phyloP scores from a whole-genome alignment of 805 yeast species.

The Debaryomyces castellii region DNA sequence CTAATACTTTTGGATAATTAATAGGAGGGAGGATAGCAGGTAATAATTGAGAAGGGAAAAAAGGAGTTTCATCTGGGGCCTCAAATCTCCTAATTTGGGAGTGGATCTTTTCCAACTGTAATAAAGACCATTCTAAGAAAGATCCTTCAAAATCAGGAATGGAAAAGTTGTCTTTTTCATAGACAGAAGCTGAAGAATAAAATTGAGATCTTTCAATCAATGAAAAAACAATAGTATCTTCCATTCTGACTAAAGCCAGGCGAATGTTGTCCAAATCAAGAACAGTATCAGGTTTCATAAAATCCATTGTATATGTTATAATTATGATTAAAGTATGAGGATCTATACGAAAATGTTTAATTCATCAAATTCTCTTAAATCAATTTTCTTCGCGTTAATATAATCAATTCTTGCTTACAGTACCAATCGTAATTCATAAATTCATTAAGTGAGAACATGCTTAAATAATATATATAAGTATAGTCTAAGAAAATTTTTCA shows the following conservation, averaged over 20 bases:
- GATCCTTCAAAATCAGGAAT: slow-evolving; percentile 75
- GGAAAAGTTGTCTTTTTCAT: slow-evolving; percentile 52
- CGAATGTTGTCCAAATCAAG: slow-evolving; percentile 81
- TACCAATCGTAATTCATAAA: not conserved
- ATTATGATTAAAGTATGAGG: slow-evolving; percentile 1
- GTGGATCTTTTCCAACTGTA: slow-evolving; percentile 64
- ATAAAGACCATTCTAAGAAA: slow-evolving; percentile 82
- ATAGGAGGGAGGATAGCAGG: slow-evolving; percentile 80
- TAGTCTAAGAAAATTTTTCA: slow-evolving; percentile 11
- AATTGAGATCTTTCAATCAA: slow-evolving; percentile 93
- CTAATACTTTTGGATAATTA: slow-evolving; percentile 76
- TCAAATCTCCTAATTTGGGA: slow-evolving; percentile 85
- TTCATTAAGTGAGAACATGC: not conserved
- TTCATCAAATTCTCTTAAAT: not conserved
- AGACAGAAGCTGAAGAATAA: slow-evolving; percentile 70
- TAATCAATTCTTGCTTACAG: not conserved
- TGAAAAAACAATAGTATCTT: slow-evolving; percentile 90
- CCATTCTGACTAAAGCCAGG: slow-evolving; percentile 85
- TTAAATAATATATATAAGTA: too few relatives aligned
- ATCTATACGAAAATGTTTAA: too few relatives aligned
- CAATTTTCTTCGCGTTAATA: not conserved
- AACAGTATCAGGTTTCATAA: slow-evolving; percentile 78
- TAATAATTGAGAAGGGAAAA: slow-evolving; percentile 67
- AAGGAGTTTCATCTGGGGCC: slow-evolving; percentile 93
- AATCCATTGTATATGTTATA: slow-evolving; percentile 60